phyloP scores from a whole-genome alignment of 2,329 filamentous ascomycete species.

The Lasiodiplodia citricola region DNA sequence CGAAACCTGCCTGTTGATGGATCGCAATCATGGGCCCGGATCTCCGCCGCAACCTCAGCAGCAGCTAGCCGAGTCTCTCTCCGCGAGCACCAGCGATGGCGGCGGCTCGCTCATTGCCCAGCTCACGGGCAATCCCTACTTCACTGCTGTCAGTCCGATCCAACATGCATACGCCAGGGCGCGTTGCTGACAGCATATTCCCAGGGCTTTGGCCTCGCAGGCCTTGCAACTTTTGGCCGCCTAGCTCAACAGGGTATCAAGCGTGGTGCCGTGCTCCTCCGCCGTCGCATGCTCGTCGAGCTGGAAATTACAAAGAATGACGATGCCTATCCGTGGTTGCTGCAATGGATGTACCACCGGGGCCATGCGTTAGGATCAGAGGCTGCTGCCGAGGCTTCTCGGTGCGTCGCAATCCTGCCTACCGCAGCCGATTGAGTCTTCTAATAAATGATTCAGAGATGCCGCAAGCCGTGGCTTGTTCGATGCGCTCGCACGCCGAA shows the following conservation, averaged over 20 bases:
- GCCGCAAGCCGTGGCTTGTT: constrained; percentile 49
- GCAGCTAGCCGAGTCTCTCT: constrained; percentile 44
- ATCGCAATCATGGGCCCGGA: constrained; percentile 38
- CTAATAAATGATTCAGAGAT: constrained; percentile 31
- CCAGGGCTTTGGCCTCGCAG: constrained; percentile 86
- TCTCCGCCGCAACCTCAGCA: constrained; percentile 35
- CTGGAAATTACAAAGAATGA: constrained; percentile 96
- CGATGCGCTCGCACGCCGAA: constrained; percentile 60
- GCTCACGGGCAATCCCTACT: constrained; percentile 58
- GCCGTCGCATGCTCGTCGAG: constrained; percentile 87
- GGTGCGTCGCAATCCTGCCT: not conserved
- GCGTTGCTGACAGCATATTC: constrained; percentile 4
- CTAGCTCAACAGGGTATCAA: constrained; percentile 80
- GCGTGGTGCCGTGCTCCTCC: constrained; percentile 73
- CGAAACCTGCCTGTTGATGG: constrained; percentile 35
- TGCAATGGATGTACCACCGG: constrained; percentile 89
- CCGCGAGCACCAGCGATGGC: constrained; percentile 37
- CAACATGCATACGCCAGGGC: constrained; percentile 45
- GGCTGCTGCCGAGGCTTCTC: not conserved
- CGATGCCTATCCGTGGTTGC: constrained; percentile 89
- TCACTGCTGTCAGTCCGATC: constrained; percentile 62
- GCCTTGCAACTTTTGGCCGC: constrained; percentile 80
- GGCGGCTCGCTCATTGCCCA: constrained; percentile 51
- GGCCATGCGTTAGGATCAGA: constrained; percentile 36
- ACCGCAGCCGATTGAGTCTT: not conserved